These are phyloP conservation scores for Cladorrhinum sp. DNA, from an alignment of 2,329 filamentous ascomycete species.

Conservation along the genomic window DNA sequence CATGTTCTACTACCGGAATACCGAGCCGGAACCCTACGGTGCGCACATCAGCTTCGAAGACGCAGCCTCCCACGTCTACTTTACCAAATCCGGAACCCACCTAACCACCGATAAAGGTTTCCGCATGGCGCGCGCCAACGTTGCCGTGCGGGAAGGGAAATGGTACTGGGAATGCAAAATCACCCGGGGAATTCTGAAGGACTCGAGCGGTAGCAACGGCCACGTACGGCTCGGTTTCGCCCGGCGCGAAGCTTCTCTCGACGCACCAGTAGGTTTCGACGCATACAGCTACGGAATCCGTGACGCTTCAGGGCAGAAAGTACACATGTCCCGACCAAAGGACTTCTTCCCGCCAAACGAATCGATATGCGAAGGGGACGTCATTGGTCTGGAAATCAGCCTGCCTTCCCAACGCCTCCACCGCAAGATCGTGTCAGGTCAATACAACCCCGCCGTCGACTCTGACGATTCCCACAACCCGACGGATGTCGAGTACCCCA, in stretches of 20 bases:
- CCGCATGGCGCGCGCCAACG: constrained; percentile 85
- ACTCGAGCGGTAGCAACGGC: constrained; percentile 45
- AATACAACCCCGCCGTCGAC: constrained; percentile 84
- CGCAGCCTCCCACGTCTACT: constrained; percentile 78
- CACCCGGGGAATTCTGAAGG: constrained; percentile 65
- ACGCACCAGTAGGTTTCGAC: constrained; percentile 82
- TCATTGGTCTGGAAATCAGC: constrained; percentile 89
- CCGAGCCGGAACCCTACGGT: constrained; percentile 78
- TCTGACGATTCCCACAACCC: constrained; percentile 52
- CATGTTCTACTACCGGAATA: constrained; percentile 83
- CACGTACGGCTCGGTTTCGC: constrained; percentile 86
- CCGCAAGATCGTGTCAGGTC: constrained; percentile 80
- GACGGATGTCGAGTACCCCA: constrained; percentile 52
- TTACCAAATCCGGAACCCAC: constrained; percentile 70
- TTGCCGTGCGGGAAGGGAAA: constrained; percentile 82
- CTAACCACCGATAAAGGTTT: constrained; percentile 92
- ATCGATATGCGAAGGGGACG: constrained; percentile 82
- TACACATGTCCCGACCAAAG: constrained; percentile 90
- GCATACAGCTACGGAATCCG: constrained; percentile 92
- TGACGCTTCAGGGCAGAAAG: constrained; percentile 85
- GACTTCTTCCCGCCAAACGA: constrained; percentile 79
- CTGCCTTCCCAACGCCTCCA: constrained; percentile 83
- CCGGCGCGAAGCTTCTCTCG: constrained; percentile 73
- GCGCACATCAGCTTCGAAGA: constrained; percentile 92
- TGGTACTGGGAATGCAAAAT: constrained; percentile 96